Base-by-base conservation (phyloP, 2,329 filamentous ascomycete genomes). In the Colletotrichum karsti region DNA sequence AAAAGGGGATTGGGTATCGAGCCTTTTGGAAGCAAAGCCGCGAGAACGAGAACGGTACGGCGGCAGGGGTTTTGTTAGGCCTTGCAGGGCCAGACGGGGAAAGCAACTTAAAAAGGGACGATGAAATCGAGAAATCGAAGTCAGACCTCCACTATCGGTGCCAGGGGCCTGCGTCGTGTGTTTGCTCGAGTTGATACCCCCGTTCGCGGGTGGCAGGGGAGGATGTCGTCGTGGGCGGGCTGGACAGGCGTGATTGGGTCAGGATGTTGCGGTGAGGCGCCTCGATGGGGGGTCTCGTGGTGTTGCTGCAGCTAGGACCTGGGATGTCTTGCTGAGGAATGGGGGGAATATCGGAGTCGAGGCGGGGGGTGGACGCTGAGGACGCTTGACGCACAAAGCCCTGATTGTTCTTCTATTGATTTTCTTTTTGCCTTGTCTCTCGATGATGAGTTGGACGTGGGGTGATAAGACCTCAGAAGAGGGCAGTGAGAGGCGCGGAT, bases 301-400 rank as follows among this genome's bases (percentile, higher is more conserved):
- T 58, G 59, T 51, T 53, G 59, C 59, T 53, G 59, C 59, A 67
- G 44, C 64, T 51, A 59, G 64, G 64, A 67, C 64, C 64, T 63
- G 51, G 64, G 64, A 67, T 67, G 64, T 67, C 64, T 67, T 67
- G 64, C 64, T 63, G 59, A 63, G 64, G 64, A 67, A 67, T 67
- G 64, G 54, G 46, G 57, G 22, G 50, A 33, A 53, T 33, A 28
- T 53, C 30, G 30, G 61, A 53, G 30, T 33, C n/a, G 37, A 57
- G 54, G 39, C 39, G 37, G 63, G 37, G 37, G 30, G 63, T 24
- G 13, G 33, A 30, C 13, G 56, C 35, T 6, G 50, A 8, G 13
- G 53, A 26, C 13, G 56, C 15, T 39, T 24, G 30, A 39, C 33
- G 33, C 30, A 55, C 37, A 41, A 55, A 26, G 28, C 41, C 41